Evolutionary conservation across 306 rosid genomes (phyloP), one percentile per base, ranked within the genome.

Genomic region (Glycine tomentella): DNA sequence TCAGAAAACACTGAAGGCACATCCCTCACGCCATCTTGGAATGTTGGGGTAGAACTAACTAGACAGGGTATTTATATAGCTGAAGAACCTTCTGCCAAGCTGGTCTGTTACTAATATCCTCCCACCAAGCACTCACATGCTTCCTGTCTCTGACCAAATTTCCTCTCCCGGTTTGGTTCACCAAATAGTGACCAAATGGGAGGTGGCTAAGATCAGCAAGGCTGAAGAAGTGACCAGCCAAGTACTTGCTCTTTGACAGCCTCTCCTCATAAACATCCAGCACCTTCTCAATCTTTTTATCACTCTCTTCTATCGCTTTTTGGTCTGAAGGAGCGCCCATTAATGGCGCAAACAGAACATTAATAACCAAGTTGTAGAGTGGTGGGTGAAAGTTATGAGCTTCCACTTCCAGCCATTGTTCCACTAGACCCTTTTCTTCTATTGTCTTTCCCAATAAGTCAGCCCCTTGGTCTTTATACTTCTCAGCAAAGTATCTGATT

Each of bases 321-420:
- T 3, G 49, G 64, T 72, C 64, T 0, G 48, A 9, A 0, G 77
- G 48, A n/a, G 2, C 9, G 2, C 77, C 64, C 2, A 0, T 7
- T 15, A 72, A 51, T 2, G 77, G 77, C 12, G 85, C 64, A 75
- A 83, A 42, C 82, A 86, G 15, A 11, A 80, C n/a, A 31, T 83
- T 65, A 2, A 49, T 0, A 10, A 76, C 83, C 7, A 86, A 65
- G 66, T 76, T 61, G 78, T 16, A 2, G 9, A 76, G 0, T 51
- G 81, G 77, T 2, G 74, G 78, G 11, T 83, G 65, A 67, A 63
- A 86, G 70, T 66, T 83, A 0, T 72, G 69, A 40, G 87, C 87
- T 66, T 86, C 89, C 17, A 80, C 85, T 75, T 83, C 87, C 9
- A 86, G 80, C 89, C 89, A 86, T 62, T 86, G 86, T 31, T 82